Base-by-base conservation (phyloP, 805 yeast species). In the Saccharomycopsis vini region DNA sequence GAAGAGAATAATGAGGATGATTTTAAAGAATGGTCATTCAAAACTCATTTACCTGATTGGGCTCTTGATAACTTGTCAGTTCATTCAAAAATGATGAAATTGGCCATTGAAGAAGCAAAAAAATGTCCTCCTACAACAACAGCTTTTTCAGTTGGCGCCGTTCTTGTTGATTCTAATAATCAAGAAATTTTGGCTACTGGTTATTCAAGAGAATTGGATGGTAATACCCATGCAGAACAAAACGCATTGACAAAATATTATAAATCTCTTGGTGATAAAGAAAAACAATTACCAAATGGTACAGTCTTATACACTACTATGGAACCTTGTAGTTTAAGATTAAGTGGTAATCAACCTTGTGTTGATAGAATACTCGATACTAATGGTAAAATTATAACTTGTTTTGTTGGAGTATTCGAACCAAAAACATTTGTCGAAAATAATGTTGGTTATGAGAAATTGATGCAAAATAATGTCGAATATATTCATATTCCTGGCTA, bases 221-320 rank as follows among this genome's bases (percentile, higher is more conserved):
- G 97, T 0, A 92, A 90, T 61, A 90, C 98, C 0, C 98, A 90
- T 60, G 98, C 98, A 3, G 98, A 92, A 56, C 96, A 92, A 59
- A 82, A 94, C 66, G 96, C 96, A 0, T 58, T 92, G 45, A 82
- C 79, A 26, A 92, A 92, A 60, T 81, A 79, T 53, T 75, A 68
- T 45, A 52, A 56, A 5, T 53, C 61, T 31, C 58, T 62, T 1
- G 66, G 66, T 9, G 32, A 32, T 29, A 22, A 30, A n/a, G 47
- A 47, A 4, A 41, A 53, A 2, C 63, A 62, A 2, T 67, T 87
- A 2, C 96, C 96, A 1, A 57, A 54, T 6, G 95, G 95, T 0
- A 76, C 92, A 0, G 85, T 83, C 31, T 61, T 92, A 10, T 92
- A 85, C 60, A 90, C 97, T 0, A 87, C 97, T 0, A 92, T 92